These are phyloP conservation scores for Lipomyces kockii DNA, from an alignment of 805 yeast genomes.

Conservation along the genomic window DNA sequence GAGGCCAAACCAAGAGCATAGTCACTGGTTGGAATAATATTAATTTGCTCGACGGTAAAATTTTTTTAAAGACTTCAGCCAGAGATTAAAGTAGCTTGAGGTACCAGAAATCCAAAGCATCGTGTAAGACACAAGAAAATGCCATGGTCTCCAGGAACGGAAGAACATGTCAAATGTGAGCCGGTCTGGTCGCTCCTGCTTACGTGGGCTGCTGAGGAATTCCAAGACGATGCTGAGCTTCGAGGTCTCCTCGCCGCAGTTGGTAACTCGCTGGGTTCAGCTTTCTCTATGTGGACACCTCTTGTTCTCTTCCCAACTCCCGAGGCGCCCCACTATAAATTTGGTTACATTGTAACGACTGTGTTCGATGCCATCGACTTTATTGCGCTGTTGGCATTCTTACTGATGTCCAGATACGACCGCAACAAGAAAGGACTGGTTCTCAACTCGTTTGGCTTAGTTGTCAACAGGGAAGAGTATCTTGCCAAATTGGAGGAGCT, in stretches of 20 bases:
- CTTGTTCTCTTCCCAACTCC: constrained; percentile 26
- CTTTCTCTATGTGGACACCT: constrained; percentile 37
- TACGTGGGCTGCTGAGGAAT: constrained; percentile 32
- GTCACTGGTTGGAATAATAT: too few species aligned
- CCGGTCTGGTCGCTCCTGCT: too few species aligned
- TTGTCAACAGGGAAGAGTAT: constrained; percentile 29
- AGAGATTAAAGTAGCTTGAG: too few species aligned
- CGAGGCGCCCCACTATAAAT: constrained; percentile 29
- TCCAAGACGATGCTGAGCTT: constrained; percentile 30
- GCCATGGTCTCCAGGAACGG: too few species aligned
- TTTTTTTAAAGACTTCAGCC: too few species aligned
- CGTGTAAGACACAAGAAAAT: too few species aligned
- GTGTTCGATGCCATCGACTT: constrained; percentile 24
- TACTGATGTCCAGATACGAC: constrained; percentile 22
- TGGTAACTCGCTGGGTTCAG: constrained; percentile 29
- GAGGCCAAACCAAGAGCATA: too few species aligned
- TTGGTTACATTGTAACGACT: constrained; percentile 21
- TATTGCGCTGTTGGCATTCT: constrained; percentile 21
- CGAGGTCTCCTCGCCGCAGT: constrained; percentile 31
- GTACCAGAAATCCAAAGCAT: too few species aligned
- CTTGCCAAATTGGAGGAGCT: constrained; percentile 17
- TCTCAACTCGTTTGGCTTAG: constrained; percentile 23
- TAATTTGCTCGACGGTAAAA: too few species aligned
- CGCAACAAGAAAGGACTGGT: constrained; percentile 13
- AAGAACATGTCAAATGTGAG: too few species aligned